These are phyloP conservation scores for Leishmania lainsoni DNA, from an alignment of 208 protist species.

Conservation along the genomic window DNA sequence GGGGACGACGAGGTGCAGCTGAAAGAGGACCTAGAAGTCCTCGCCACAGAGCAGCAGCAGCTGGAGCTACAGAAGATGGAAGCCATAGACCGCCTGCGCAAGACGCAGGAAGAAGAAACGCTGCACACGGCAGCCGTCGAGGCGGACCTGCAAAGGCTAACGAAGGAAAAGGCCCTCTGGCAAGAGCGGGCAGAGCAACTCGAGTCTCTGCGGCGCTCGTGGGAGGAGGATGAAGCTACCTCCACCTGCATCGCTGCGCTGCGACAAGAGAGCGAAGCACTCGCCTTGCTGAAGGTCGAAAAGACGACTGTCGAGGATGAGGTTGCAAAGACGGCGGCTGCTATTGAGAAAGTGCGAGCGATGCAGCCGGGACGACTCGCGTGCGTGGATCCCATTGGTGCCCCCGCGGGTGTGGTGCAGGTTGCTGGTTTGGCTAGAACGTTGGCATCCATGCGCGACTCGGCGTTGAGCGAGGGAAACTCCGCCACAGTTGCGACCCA, in stretches of 20 bases:
- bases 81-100: constrained; percentile 50
- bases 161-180: constrained; percentile 37
- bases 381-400: not conserved
- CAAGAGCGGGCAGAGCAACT: constrained; percentile 41
- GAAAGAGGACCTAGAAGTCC: constrained; percentile 53
- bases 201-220: constrained; percentile 31
- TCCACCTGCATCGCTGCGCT: constrained; percentile 28
- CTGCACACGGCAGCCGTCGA: constrained; percentile 46
- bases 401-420: not conserved
- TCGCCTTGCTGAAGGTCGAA: constrained; percentile 20
- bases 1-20: constrained; percentile 46
- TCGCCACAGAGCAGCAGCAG: constrained; percentile 64
- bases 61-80: constrained; percentile 66
- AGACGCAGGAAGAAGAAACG: constrained; percentile 68
- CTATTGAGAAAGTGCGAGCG: constrained; percentile 16
- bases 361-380: constrained; percentile 11
- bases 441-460: not conserved
- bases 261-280: constrained; percentile 28
- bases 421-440: not conserved
- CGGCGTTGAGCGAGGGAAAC: not conserved
- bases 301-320: constrained; percentile 29
- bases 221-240: constrained; percentile 37
- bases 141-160: constrained; percentile 31
- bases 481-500: not conserved
- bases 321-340: constrained; percentile 6